Evolutionary conservation across 2,329 filamentous ascomycete species (phyloP).

Genomic region (Exophiala oligosperma): DNA sequence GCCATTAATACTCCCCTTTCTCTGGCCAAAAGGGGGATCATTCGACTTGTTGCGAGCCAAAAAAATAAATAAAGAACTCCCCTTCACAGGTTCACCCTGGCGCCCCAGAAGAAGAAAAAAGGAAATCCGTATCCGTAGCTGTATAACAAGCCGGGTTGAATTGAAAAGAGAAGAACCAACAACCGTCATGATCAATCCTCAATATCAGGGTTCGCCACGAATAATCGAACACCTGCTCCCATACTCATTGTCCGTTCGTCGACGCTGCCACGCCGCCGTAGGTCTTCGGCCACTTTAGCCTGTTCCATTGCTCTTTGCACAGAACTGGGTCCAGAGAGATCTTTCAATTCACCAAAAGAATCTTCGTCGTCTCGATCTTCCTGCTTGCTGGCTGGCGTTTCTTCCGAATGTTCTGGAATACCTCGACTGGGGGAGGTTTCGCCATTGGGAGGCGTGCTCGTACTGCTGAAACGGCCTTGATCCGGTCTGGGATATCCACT

Average conservation of each 20-base stretch:
- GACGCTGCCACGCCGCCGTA: conserved; percentile 49
- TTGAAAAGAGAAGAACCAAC: not conserved
- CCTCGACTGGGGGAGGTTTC: conserved; percentile 32
- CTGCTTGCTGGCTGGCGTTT: conserved; percentile 31
- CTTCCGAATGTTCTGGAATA: conserved; percentile 44
- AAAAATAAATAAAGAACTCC: too few species aligned
- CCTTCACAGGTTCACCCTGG: too few species aligned
- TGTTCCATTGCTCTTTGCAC: conserved; percentile 40
- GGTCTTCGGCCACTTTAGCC: conserved; percentile 43
- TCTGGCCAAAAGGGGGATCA: too few species aligned
- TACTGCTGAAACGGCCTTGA: conserved; percentile 40
- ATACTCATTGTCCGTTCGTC: conserved; percentile 51
- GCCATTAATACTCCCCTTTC: too few species aligned
- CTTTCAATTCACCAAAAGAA: conserved; percentile 55
- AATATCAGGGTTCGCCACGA: conserved; percentile 50
- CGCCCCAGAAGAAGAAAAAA: not conserved
- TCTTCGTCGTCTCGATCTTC: conserved; percentile 43
- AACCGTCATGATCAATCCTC: conserved; percentile 32
- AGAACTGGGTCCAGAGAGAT: conserved; percentile 48
- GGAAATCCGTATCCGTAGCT: not conserved
- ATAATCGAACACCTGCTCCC: conserved; percentile 44
- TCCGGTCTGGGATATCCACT: conserved; percentile 46
- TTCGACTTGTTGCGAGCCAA: too few species aligned
- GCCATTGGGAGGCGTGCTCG: conserved; percentile 53
- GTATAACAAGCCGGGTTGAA: not conserved